These are phyloP conservation scores for Fusarium robinianum DNA, from an alignment of 2,329 filamentous ascomycete species.

Conservation along the genomic window DNA sequence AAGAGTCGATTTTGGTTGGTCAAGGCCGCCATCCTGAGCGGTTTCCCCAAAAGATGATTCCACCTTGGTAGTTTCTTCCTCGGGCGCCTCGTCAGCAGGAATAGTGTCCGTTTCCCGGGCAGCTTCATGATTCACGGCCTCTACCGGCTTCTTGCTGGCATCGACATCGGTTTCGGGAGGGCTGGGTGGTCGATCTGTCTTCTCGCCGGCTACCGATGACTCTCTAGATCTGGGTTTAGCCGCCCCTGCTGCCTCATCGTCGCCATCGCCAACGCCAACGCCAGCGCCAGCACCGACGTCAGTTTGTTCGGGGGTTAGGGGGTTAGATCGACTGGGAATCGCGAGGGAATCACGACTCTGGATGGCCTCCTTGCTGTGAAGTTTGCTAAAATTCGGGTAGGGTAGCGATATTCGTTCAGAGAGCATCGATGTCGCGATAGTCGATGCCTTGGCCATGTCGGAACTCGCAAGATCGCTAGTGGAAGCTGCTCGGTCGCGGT, in stretches of 20 bases:
- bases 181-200: constrained; percentile 59
- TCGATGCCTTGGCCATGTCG: constrained; percentile 47
- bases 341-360: constrained; percentile 61
- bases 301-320: constrained; percentile 71
- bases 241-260: constrained; percentile 26
- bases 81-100: constrained; percentile 37
- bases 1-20: constrained; percentile 48
- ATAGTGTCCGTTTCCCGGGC: constrained; percentile 18
- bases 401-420: constrained; percentile 60
- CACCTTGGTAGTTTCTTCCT: constrained; percentile 34
- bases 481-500: constrained; percentile 39
- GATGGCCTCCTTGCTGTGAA: constrained; percentile 86
- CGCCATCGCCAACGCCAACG: no score
- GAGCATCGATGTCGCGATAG: constrained; percentile 40
- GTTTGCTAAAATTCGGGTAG: constrained; percentile 86
- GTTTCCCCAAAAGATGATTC: constrained; percentile 31
- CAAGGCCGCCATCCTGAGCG: constrained; percentile 36
- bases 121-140: constrained; percentile 37
- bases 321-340: constrained; percentile 45
- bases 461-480: constrained; percentile 55
- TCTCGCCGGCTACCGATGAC: constrained; percentile 42
- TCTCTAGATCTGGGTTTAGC: constrained; percentile 17
- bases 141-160: constrained; percentile 42
- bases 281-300: constrained; percentile 60
- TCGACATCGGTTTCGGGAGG: constrained; percentile 67